These are phyloP conservation scores for Sanguinoderma infundibulare DNA, from an alignment of 1,284 basidiomycete species.

Conservation along the genomic window DNA sequence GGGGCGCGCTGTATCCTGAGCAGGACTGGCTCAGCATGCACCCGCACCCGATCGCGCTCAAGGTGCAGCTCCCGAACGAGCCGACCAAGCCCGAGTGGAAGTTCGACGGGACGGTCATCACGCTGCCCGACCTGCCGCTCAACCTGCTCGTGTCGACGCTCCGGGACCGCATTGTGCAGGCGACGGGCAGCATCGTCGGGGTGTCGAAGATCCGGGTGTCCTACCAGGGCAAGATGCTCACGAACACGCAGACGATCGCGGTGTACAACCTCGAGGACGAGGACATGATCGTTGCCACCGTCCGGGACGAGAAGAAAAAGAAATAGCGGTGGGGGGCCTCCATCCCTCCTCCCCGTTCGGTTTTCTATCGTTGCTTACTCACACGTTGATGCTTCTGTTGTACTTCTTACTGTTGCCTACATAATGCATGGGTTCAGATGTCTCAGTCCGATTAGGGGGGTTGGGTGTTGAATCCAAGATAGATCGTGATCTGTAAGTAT, in stretches of 20 bases:
- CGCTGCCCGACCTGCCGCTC: slow-evolving; percentile 81
- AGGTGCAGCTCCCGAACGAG: slow-evolving; percentile 82
- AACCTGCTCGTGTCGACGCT: slow-evolving; percentile 84
- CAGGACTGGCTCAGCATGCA: slow-evolving; percentile 89
- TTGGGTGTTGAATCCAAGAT: background rate
- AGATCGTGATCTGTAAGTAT: background rate
- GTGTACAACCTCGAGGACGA: slow-evolving; percentile 90
- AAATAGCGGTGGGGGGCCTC: slow-evolving; percentile 45
- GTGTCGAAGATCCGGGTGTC: slow-evolving; percentile 80
- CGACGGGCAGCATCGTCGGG: slow-evolving; percentile 77
- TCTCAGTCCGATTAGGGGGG: background rate
- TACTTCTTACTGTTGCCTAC: slow-evolving; percentile 17
- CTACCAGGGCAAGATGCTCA: slow-evolving; percentile 82
- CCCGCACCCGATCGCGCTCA: slow-evolving; percentile 85
- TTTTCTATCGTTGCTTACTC: background rate
- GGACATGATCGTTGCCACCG: slow-evolving; percentile 75
- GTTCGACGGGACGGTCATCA: slow-evolving; percentile 79
- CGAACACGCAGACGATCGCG: slow-evolving; percentile 84
- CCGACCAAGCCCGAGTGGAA: slow-evolving; percentile 90
- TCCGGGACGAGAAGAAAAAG: slow-evolving; percentile 81
- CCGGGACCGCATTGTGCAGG: slow-evolving; percentile 82
- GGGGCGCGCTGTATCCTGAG: slow-evolving; percentile 81
- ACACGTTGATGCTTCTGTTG: slow-evolving; percentile 9
- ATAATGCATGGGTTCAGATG: slow-evolving; percentile 8
- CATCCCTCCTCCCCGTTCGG: no score